These are phyloP conservation scores for Saccharomyces hybrid DNA, from an alignment of 1,139 yeast genomes.

Conservation along the genomic window DNA sequence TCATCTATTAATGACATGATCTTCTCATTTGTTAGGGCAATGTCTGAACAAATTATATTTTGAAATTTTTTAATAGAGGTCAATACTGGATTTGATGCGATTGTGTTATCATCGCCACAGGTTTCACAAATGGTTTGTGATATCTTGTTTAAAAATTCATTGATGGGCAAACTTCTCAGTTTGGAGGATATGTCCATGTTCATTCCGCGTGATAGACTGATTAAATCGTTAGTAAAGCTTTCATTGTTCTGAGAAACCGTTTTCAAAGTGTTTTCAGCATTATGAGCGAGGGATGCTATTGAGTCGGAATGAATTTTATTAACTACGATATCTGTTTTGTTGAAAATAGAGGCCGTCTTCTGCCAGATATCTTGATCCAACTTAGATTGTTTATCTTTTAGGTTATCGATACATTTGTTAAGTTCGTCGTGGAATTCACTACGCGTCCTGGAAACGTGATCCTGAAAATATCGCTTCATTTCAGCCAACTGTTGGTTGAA, in stretches of 20 bases:
- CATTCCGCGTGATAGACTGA: neutral
- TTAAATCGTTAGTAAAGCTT: neutral
- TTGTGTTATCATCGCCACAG: neutral
- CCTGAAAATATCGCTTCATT: neutral
- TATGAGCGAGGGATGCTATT: neutral
- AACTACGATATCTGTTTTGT: neutral
- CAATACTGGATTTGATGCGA: neutral
- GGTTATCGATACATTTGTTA: neutral
- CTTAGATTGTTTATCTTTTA: constrained; percentile 5
- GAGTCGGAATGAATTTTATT: neutral
- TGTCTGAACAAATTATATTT: neutral
- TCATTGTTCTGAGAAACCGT: neutral
- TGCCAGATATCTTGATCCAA: constrained; percentile 4
- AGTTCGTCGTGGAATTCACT: neutral
- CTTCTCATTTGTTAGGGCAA: neutral
- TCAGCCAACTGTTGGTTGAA: neutral
- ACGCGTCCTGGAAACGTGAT: neutral
- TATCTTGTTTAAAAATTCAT: neutral
- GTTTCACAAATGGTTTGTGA: neutral
- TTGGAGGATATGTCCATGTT: neutral
- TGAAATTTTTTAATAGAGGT: neutral
- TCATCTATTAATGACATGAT: neutral
- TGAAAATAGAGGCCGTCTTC: constrained; percentile 3
- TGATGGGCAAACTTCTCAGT: neutral
- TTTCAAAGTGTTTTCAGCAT: neutral